A percentile compares a stretch with the other conserved stretches of the same genome.
Conservation (phyloP, 2,329 filamentous ascomycete species). For the Laburnicola sp. region DNA sequence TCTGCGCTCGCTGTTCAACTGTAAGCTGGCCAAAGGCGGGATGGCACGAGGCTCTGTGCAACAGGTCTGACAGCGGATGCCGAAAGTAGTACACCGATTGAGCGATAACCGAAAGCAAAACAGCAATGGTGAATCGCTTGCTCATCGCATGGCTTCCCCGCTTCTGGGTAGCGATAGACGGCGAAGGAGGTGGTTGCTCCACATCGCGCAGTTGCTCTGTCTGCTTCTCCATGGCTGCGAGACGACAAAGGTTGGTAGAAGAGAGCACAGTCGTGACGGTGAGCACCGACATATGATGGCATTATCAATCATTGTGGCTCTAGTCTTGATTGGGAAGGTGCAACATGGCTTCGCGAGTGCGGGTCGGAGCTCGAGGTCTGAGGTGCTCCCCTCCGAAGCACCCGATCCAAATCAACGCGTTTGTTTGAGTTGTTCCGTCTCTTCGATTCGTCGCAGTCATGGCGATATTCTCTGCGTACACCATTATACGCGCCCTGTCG, state of each 20-base stretch:
- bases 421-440: neutral
- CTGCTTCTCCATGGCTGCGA: conserved; percentile 12
- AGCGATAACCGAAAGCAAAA: conserved; percentile 9
- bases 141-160: conserved; percentile 2
- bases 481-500: conserved; percentile 78
- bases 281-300: neutral
- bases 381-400: conserved; percentile 15
- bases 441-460: conserved; percentile 53
- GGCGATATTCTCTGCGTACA: conserved; percentile 78
- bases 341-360: conserved; percentile 11
- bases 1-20: conserved; percentile 37
- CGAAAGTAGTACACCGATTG: neutral
- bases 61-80: neutral
- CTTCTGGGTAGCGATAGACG: neutral
- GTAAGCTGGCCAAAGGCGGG: conserved; percentile 12
- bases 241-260: neutral
- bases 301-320: neutral
- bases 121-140: conserved; percentile 13
- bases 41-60: neutral
- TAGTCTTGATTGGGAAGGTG: conserved; percentile 1
- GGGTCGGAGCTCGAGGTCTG: conserved; percentile 11
- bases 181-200: conserved; percentile 2
- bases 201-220: neutral
- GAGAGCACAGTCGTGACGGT: neutral
- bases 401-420: neutral